Conservation (phyloP, 2,329 filamentous ascomycete species). For the Didymellaceae sp. region DNA sequence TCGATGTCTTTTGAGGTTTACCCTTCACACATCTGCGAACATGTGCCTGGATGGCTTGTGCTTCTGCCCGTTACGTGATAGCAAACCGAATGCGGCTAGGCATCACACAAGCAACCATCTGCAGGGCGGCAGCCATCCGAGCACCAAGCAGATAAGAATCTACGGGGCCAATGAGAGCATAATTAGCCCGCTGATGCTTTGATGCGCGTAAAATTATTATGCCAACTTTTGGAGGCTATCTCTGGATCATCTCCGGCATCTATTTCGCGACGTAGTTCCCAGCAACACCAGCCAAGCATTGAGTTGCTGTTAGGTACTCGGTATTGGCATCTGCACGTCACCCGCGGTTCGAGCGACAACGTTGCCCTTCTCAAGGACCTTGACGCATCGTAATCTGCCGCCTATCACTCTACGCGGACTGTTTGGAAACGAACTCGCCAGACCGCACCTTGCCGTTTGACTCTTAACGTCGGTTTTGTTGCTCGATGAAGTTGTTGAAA, state of each 20-base stretch:
- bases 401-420: constrained; percentile 20
- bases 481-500: constrained; percentile 9
- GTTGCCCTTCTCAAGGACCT: constrained; percentile 20
- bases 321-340: constrained; percentile 38
- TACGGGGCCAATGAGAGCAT: constrained; percentile 32
- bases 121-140: constrained; percentile 20
- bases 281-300: constrained; percentile 36
- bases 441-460: constrained; percentile 16
- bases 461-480: constrained; percentile 13
- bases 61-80: constrained; percentile 37
- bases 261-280: constrained; percentile 21
- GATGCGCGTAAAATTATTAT: constrained; percentile 46
- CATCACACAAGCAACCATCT: constrained; percentile 20
- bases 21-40: constrained; percentile 27
- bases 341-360: constrained; percentile 24
- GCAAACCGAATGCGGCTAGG: constrained; percentile 28
- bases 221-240: constrained; percentile 29
- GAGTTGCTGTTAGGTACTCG: constrained; percentile 48
- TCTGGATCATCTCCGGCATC: constrained; percentile 28
- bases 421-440: constrained; percentile 16
- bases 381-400: constrained; percentile 24
- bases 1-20: constrained; percentile 42
- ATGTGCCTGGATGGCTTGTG: constrained; percentile 40
- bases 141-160: constrained; percentile 39
- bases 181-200: constrained; percentile 32